Conservation (phyloP, 225 moss, liverwort and hornwort species). For the Antitrichia curtipendula region DNA sequence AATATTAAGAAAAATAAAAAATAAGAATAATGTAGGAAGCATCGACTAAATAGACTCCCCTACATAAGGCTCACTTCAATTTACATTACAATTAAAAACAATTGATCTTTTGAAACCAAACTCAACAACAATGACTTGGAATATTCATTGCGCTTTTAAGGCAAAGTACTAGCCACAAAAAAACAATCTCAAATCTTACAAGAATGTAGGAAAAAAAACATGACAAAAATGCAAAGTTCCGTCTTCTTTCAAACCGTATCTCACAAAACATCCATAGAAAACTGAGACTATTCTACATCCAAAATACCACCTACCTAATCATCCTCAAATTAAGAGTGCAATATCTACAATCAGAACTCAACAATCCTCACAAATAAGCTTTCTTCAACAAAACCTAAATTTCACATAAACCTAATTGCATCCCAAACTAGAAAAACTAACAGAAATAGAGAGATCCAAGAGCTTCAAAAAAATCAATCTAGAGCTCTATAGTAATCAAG, state of each 20-base stretch:
- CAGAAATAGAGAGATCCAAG: background rate
- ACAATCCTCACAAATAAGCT: accelerated
- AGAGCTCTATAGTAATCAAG: background rate
- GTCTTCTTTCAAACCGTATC: background rate
- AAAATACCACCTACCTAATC: background rate
- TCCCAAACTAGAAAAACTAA: background rate
- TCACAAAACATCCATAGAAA: background rate
- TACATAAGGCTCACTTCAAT: background rate
- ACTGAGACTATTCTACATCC: background rate
- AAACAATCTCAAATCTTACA: background rate
- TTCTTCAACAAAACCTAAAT: background rate
- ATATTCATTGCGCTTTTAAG: background rate
- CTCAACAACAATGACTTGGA: accelerated
- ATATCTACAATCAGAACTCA: background rate
- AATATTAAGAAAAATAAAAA: background rate
- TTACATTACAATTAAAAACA: background rate
- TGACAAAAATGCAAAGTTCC: accelerated
- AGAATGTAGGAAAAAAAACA: background rate
- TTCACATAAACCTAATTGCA: background rate
- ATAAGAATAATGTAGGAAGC: background rate
- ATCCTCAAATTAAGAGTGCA: background rate
- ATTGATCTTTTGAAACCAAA: background rate
- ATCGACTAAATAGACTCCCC: background rate
- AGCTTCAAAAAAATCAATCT: background rate
- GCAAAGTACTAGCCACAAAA: background rate